These are phyloP conservation scores for Syzygium aromaticum DNA, from an alignment of 345 rosid genomes.

Conservation along the genomic window DNA sequence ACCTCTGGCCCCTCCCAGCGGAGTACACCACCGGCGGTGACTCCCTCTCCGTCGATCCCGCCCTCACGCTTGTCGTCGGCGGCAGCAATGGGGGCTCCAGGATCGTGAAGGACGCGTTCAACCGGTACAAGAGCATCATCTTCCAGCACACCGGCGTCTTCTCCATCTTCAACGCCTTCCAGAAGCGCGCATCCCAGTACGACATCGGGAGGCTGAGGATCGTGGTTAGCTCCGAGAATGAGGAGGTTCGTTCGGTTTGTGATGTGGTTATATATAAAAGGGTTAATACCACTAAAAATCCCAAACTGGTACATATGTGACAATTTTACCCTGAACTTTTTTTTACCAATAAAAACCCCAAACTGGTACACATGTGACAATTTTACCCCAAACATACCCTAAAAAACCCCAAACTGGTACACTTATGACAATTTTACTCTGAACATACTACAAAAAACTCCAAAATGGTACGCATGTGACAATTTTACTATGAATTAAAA, in stretches of 20 bases:
- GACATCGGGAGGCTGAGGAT: slow-evolving; percentile 53
- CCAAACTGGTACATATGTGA: too few species aligned
- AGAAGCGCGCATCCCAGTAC: slow-evolving; percentile 28
- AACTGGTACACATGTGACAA: too few species aligned
- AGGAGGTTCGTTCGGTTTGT: slow-evolving; percentile 30
- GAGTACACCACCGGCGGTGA: slow-evolving; percentile 43
- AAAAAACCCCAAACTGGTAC: too few species aligned
- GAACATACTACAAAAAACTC: too few species aligned
- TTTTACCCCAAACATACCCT: too few species aligned
- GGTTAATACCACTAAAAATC: too few species aligned
- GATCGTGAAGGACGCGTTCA: slow-evolving; percentile 56
- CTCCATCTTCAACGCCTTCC: slow-evolving; percentile 16
- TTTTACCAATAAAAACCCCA: too few species aligned
- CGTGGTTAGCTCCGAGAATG: slow-evolving; percentile 48
- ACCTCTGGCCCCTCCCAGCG: slow-evolving; percentile 79
- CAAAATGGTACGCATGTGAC: too few species aligned
- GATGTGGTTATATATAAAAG: neutral
- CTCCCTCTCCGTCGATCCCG: slow-evolving; percentile 66
- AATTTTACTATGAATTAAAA: too few species aligned
- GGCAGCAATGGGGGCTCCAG: slow-evolving; percentile 49
- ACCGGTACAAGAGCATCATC: slow-evolving; percentile 54
- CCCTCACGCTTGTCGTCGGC: slow-evolving; percentile 27
- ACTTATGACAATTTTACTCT: too few species aligned
- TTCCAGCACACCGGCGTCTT: slow-evolving; percentile 33
- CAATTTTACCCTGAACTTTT: too few species aligned